Conservation (phyloP, 1,139 yeast genomes). For the Yamadazyma spencermartinsiae region DNA sequence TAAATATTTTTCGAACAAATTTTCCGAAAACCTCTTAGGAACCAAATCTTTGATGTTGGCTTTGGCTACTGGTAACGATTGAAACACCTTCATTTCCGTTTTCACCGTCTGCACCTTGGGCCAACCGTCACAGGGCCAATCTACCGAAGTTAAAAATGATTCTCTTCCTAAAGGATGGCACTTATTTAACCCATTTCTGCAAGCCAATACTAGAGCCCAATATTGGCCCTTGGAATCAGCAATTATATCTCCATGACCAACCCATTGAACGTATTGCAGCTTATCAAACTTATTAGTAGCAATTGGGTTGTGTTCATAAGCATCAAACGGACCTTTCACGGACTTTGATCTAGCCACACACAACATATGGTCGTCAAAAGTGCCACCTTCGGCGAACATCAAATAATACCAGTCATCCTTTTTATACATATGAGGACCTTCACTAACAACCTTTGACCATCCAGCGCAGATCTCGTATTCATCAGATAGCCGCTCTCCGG, state of each 20-base stretch:
- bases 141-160: slow-evolving; percentile 10
- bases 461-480: slow-evolving; percentile 13
- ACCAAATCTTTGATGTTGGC: slow-evolving; percentile 3
- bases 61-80: slow-evolving; percentile 6
- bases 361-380: slow-evolving; percentile 12
- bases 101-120: slow-evolving; percentile 11
- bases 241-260: slow-evolving; percentile 12
- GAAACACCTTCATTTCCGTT: slow-evolving; percentile 8
- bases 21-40: slow-evolving; percentile 9
- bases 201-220: slow-evolving; percentile 11
- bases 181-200: slow-evolving; percentile 6
- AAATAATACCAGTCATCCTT: slow-evolving; percentile 11
- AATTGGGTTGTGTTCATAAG: slow-evolving; percentile 10
- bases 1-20: slow-evolving; percentile 8
- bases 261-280: slow-evolving; percentile 12
- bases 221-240: slow-evolving; percentile 9
- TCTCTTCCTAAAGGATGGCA: slow-evolving; percentile 12
- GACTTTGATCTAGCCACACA: slow-evolving; percentile 11
- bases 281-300: slow-evolving; percentile 8
- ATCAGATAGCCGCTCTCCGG: slow-evolving; percentile 10
- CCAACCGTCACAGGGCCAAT: slow-evolving; percentile 12
- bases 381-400: slow-evolving; percentile 13
- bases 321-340: slow-evolving; percentile 10
- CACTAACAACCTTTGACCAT: slow-evolving; percentile 11
- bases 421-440: slow-evolving; percentile 13